Conservation (phyloP, 1,284 basidiomycete species). For the Puccinia coronata region DNA sequence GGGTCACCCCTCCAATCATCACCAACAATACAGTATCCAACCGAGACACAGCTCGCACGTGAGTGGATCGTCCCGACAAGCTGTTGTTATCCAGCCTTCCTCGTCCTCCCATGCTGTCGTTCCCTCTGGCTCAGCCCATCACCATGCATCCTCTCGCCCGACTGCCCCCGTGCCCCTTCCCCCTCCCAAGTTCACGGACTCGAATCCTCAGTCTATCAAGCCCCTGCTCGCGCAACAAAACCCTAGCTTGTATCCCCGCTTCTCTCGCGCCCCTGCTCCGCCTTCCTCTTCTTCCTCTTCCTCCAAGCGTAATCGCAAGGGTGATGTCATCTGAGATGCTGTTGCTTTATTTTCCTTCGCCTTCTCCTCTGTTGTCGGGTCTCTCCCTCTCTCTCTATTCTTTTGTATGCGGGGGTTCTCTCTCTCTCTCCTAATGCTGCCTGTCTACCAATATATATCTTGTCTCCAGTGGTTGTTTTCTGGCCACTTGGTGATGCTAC, state of each 20-base stretch:
- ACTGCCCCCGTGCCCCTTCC: not conserved
- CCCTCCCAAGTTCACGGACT: slow-evolving; percentile 21
- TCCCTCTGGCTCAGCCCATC: not conserved
- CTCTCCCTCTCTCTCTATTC: too few species aligned
- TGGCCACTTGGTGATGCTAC: too few species aligned
- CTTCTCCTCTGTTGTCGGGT: too few species aligned
- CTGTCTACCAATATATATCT: too few species aligned
- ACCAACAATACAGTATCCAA: not conserved
- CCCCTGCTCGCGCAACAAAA: slow-evolving; percentile 18
- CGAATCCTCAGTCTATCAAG: slow-evolving; percentile 40
- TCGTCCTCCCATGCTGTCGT: not conserved
- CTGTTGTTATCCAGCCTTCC: not conserved
- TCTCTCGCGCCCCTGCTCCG: not conserved
- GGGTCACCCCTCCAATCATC: not conserved
- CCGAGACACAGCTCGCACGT: not conserved
- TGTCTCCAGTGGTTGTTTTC: too few species aligned
- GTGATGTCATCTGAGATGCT: too few species aligned
- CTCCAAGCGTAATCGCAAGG: slow-evolving; percentile 7
- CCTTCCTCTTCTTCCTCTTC: not conserved
- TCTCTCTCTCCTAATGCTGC: too few species aligned
- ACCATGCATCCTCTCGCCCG: not conserved
- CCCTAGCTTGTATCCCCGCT: not conserved
- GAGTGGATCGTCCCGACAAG: not conserved
- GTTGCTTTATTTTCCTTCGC: too few species aligned
- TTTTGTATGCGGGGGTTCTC: too few species aligned